Base-by-base conservation (phyloP, 2,329 filamentous ascomycete genomes). In the Claviceps citrina region DNA sequence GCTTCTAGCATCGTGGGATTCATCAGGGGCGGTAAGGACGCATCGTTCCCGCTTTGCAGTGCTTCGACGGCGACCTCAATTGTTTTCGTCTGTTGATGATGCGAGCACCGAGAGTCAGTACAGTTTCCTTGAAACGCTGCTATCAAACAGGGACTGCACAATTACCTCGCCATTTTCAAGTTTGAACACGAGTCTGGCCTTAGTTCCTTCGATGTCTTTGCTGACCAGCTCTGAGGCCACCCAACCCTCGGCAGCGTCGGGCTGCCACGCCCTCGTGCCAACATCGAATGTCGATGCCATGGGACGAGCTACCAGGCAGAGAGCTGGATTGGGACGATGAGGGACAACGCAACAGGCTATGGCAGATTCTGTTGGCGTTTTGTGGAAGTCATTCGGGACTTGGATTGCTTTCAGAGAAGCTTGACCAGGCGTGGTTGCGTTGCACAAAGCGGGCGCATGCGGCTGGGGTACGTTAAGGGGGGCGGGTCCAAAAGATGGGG, bases 1-100 rank as follows among this genome's bases (percentile, higher is more conserved):
- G 91, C 91, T 72, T 98, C 91, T 50, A 98, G 81, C 77, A 96
- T 93, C 39, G 89, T 76, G 49, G 91, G 91, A 62, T 98, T 98
- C 86, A 96, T 96, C 53, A 98, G 64, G 38, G 91, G 91, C 36
- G 91, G 91, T 47, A 98, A 70, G 42, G 77, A 77, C 39, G 79
- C 66, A 63, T 87, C 80, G 55, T 78, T 82, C 58, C 80, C 79
- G 54, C 79, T 77, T 60, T 83, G 75, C 48, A 98, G 68, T 51
- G 78, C 84, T 51, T 79, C 76, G 46, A 78, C 62, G 13, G 84
- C 81, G 49, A 91, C 81, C 61, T 85, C 76, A 56, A 95, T 64
- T 9, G 72, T 76, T 68, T 84, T 91, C 56, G 72, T 78, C 86
- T 93, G 55, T 49, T 47, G 13, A 45, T 20, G 22, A 16, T 3